Conservation (phyloP, 495 filamentous ascomycete genomes). For the Lepraria neglecta region DNA sequence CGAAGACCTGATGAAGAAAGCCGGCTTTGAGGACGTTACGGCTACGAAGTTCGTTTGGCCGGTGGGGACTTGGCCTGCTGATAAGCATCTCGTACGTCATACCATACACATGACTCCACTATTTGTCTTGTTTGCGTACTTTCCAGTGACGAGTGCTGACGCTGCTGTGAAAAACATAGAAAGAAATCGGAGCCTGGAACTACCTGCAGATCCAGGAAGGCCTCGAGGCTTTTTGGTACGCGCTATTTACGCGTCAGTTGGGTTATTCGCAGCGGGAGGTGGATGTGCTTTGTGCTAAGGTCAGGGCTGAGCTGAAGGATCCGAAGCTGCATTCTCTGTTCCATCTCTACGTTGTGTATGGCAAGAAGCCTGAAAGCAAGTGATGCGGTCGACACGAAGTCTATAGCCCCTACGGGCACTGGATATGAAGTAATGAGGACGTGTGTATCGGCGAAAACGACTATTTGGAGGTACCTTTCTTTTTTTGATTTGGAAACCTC, state of each 20-base stretch:
- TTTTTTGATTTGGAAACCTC: too few relatives aligned
- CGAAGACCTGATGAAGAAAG: constrained; percentile 25
- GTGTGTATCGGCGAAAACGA: background rate
- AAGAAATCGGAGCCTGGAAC: constrained; percentile 30
- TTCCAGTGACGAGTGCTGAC: too few relatives aligned
- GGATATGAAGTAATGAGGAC: background rate
- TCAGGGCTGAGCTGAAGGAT: constrained; percentile 48
- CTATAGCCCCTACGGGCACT: background rate
- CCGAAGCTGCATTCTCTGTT: constrained; percentile 41
- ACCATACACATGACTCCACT: too few relatives aligned
- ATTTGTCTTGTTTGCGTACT: too few relatives aligned
- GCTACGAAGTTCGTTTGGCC: constrained; percentile 25
- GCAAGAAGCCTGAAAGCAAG: constrained; percentile 9
- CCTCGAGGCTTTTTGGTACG: constrained; percentile 39
- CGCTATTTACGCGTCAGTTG: constrained; percentile 48
- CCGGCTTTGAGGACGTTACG: constrained; percentile 28
- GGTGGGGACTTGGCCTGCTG: constrained; percentile 32
- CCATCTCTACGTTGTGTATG: constrained; percentile 17
- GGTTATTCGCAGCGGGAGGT: constrained; percentile 51
- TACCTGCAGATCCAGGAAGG: constrained; percentile 42
- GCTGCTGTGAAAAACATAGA: constrained; percentile 5
- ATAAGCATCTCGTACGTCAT: constrained; percentile 26
- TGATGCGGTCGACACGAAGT: background rate
- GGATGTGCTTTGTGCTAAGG: constrained; percentile 47
- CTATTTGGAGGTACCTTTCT: background rate